Conservation (phyloP, 2,329 filamentous ascomycete species). For the Pezicula carpinea region DNA sequence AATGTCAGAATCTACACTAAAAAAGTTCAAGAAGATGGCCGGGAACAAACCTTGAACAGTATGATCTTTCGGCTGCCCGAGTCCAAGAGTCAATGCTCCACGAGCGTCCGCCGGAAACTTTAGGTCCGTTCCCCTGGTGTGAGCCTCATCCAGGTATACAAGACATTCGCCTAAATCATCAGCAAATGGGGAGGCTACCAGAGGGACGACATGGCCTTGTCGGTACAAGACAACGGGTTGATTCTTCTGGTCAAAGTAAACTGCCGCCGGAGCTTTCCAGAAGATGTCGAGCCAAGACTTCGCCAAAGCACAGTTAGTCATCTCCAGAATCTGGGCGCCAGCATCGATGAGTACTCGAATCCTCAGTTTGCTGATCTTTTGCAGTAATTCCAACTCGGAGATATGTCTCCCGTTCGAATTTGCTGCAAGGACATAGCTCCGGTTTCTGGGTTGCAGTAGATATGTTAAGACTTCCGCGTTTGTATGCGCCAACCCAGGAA, state of each 20-base stretch:
- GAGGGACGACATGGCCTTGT: constrained; percentile 12
- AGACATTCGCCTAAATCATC: constrained; percentile 17
- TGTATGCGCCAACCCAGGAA: constrained; percentile 50
- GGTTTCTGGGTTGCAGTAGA: constrained; percentile 48
- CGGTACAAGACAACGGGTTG: constrained; percentile 14
- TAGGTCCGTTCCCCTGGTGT: constrained; percentile 22
- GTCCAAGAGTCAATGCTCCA: constrained; percentile 19
- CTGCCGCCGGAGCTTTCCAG: constrained; percentile 3
- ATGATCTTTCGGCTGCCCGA: constrained; percentile 30
- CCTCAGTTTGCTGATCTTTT: constrained; percentile 26
- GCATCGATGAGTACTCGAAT: constrained; percentile 59
- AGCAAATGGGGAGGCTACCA: constrained; percentile 17
- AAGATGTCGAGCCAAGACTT: constrained; percentile 18
- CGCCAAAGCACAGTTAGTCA: constrained; percentile 36
- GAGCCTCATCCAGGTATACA: constrained; percentile 24
- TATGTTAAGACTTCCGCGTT: constrained; percentile 60
- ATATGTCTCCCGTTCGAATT: constrained; percentile 37
- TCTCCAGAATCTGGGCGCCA: constrained; percentile 60
- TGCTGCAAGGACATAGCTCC: constrained; percentile 39
- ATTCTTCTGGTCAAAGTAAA: constrained; percentile 14
- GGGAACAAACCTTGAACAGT: constrained; percentile 45
- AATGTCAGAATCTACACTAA: too few species aligned
- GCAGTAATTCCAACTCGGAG: constrained; percentile 41
- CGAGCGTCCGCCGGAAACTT: constrained; percentile 12
- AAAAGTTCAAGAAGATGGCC: too few species aligned